Evolutionary conservation across 306 rosid genomes (phyloP), one percentile per base, ranked within the genome.

Genomic region (Quercus gilva): DNA sequence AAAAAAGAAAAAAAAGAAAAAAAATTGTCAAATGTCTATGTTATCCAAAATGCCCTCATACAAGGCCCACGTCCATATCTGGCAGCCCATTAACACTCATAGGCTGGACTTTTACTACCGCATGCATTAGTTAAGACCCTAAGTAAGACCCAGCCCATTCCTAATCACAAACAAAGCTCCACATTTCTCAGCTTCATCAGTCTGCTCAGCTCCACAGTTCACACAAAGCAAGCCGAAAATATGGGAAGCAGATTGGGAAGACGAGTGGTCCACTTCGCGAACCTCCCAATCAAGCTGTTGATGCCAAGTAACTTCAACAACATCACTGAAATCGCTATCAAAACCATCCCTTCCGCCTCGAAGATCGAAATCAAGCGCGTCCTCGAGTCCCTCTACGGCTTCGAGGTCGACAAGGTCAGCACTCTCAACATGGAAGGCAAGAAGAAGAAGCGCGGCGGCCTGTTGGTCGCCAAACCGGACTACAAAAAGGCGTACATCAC

Each of bases 401-500:
- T 92, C 51, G 86, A 95, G 55, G 91, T 95, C 57, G 90, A 90
- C 17, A 91, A 92, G 81, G 97, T 95, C 18, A 91, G 85, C 21
- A 95, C 99, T 7, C 78, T 92, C 5, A 95, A 89, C 88, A 91
- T 90, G 92, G 94, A 92, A 69, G 94, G 96, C 14, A 95, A 92
- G 88, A 90, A 87, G 82, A 95, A 89, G 88, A 84, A 90, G 81
- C 86, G 83, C 20, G 87, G 89, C 9, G 97, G 92, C 4, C 58
- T 81, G 1, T 69, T 90, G 71, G 29, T 90, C 28, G 90, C 95
- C 2, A 89, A 87, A 37, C 99, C 99, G 0, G 90, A 91, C 69
- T 95, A 92, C 85, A 95, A 95, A 79, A 95, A 95, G 85, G 98
- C 96, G 60, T 95, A 95, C 61, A 87, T 92, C 25, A 92, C 97